Evolutionary conservation across 148 eudicot species (phyloP), one percentile per base, ranked within the genome.

Genomic region (Nyssa sinensis): DNA sequence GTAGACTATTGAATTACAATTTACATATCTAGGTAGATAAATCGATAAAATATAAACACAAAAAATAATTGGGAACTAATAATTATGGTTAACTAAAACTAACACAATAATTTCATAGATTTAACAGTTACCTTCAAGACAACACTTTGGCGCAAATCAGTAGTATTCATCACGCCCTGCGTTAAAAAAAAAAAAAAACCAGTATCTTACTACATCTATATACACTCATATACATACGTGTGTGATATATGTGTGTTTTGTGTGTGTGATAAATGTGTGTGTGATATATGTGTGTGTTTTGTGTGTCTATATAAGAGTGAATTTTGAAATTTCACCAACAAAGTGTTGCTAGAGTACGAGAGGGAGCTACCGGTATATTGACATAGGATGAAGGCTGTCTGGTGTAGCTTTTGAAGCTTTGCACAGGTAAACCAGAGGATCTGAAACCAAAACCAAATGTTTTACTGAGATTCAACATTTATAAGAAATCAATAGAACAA

Each of bases 351-450:
- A 33, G 29, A 35, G 53, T 21, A n/a, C 3, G 61, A 47, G 5
- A 41, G 41, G 28, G 21, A 7, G 24, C 55, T 86, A 90, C 96
- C 89, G 70, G 32, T 31, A 70, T 62, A 35, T 72, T 70, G 62
- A 81, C 57, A 77, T 37, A 63, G 71, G 72, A 73, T 39, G 85
- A 72, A 71, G 79, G 62, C 68, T 74, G 81, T 47, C 67, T 69
- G 24, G 72, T 69, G 61, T 78, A 63, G 67, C 77, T 21, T 71
- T 80, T 82, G 74, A 81, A 68, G 73, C 76, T 74, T 23, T 75
- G 85, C 17, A 68, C 33, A 19, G 88, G 81, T 73, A 77, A 81
- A 70, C 60, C 80, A 25, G 75, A 71, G 62, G 81, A 74, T 78
- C 95, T 90, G 82, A 68, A 41, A 59, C 77, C 39, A 63, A 61